Base-by-base conservation (phyloP, 106 monocot species). In the Dactylorhiza incarnata region DNA sequence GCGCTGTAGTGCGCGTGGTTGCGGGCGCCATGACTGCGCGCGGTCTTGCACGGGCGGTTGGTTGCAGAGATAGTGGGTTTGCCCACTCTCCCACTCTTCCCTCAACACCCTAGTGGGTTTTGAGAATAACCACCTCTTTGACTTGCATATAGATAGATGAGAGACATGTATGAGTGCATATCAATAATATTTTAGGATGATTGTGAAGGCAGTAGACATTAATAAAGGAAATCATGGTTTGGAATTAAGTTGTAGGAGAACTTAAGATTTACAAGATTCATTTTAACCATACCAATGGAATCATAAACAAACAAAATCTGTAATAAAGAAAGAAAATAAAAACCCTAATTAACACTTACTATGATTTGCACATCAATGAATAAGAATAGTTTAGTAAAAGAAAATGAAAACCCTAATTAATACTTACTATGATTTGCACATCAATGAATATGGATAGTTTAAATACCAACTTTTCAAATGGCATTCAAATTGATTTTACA, bases 241-340 rank as follows among this genome's bases (percentile, higher is more conserved):
- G 6, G 45, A 16, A 16, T 43, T 43, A 15, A 45, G 16, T 17
- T 45, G 5, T 15, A 3, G 7, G 20, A 19, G 48, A 71, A 88
- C 88, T 89, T 79, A 99, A 93, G 74, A 74, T 94, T 85, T 73
- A 99, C 70, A 54, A 99, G 97, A 48, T 88, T 86, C 66, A 82
- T 88, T 73, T 94, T 73, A 70, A 94, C 97, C 94, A 99, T 94
- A 66, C 94, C 89, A 74, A 99, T 2, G 48, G 97, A 89, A 79
- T 91, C 97, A 83, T 86, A 89, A 9, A 79, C 88, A 74, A 99
- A 94, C 52, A 99, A 76, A 84, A 99, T 91, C 97, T 99, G 91
- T 19, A 62, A 48, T 66, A 73, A 61, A 3, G 84, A 84, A n/a
- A 7, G 83, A 84, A 14, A 54, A 44, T 43, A 17, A 67, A 75